A percentile compares a stretch with the other conserved stretches of the same genome.
Conservation (phyloP, 2,329 filamentous ascomycete genomes). For the Fusarium dimerum region DNA sequence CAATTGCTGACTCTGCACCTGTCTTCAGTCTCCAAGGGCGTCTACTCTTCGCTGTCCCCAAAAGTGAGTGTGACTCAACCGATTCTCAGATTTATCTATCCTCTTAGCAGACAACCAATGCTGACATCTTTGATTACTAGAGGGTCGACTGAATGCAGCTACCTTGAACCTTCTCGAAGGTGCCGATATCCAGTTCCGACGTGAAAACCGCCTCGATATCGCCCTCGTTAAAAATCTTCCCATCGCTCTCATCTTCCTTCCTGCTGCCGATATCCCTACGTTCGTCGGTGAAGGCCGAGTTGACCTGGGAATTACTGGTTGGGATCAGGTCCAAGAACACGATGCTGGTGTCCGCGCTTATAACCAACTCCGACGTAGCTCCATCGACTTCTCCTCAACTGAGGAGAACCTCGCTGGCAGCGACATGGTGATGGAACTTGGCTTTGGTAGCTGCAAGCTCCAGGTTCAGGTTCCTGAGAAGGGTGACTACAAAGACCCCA, state of each 20-base stretch:
- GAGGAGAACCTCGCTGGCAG: slow-evolving; percentile 60
- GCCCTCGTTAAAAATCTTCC: slow-evolving; percentile 96
- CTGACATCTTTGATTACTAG: slow-evolving; percentile 44
- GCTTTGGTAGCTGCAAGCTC: slow-evolving; percentile 87
- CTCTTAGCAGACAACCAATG: slow-evolving; percentile 15
- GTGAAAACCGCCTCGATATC: slow-evolving; percentile 94
- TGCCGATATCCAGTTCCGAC: slow-evolving; percentile 93
- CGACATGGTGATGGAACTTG: slow-evolving; percentile 85
- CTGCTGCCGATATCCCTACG: slow-evolving; percentile 94
- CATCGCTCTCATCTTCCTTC: slow-evolving; percentile 94
- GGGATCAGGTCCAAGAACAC: slow-evolving; percentile 90
- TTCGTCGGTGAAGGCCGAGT: slow-evolving; percentile 95
- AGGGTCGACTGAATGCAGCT: slow-evolving; percentile 89
- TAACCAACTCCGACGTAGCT: slow-evolving; percentile 49
- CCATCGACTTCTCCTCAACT: slow-evolving; percentile 28
- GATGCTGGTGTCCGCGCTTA: slow-evolving; percentile 62
- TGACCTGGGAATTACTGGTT: slow-evolving; percentile 91
- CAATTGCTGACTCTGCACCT: slow-evolving; percentile 17
- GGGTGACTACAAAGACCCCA: slow-evolving; percentile 67
- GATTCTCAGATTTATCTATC: neutral
- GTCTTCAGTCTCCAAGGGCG: slow-evolving; percentile 78
- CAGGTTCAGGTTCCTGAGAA: slow-evolving; percentile 97
- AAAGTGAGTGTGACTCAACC: slow-evolving; percentile 66
- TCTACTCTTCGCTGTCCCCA: slow-evolving; percentile 94
- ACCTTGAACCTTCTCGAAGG: slow-evolving; percentile 89